Base-by-base conservation (phyloP, 2,329 filamentous ascomycete genomes). In the Pseudogymnoascus verrucosus region DNA sequence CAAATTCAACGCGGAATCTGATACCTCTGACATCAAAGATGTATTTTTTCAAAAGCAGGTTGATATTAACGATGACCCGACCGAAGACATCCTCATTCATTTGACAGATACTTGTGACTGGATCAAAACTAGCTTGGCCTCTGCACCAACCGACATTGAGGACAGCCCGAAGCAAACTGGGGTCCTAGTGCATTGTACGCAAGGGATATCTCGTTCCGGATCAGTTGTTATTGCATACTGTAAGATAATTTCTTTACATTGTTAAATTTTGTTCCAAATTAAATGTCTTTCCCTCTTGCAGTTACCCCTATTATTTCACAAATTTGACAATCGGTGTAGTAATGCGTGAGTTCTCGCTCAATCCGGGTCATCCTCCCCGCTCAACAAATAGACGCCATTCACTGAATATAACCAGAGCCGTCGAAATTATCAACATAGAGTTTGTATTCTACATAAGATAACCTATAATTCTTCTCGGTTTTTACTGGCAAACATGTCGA, bases 181-280 rank as follows among this genome's bases (percentile, higher is more conserved):
- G 3, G 64, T 70, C 8, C 47, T 70, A 14, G 66, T 70, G 16
- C 69, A 70, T 65, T 70, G 68, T 47, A 64, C 63, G 42, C 68
- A 70, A 57, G 69, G 68, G 4, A 67, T 70, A 28, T 70, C 68
- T 21, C 67, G 68, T 6, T 69, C 66, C 11, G 67, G 66, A 5
- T 64, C 67, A 16, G 63, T 71, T 21, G 60, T 69, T 31, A 62
- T 70, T 23, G 69, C 64, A 54, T 71, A 68, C 47, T 61, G 69
- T 71, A 62, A 64, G 68, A 67, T 23, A 23, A 23, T 23, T 23
- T 23, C 2, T 23, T 23, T 23, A 23, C 21, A 23, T 23, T 23
- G 21, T 23, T 23, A 12, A 12, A 10, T 26, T 26, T n/a, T 2
- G 8, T 21, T 23, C 4, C 23, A 10, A n/a, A 23, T 6, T 37